These are phyloP conservation scores for Chrysanthemum makinoi DNA, from an alignment of 129 eudicot genomes.

Conservation along the genomic window DNA sequence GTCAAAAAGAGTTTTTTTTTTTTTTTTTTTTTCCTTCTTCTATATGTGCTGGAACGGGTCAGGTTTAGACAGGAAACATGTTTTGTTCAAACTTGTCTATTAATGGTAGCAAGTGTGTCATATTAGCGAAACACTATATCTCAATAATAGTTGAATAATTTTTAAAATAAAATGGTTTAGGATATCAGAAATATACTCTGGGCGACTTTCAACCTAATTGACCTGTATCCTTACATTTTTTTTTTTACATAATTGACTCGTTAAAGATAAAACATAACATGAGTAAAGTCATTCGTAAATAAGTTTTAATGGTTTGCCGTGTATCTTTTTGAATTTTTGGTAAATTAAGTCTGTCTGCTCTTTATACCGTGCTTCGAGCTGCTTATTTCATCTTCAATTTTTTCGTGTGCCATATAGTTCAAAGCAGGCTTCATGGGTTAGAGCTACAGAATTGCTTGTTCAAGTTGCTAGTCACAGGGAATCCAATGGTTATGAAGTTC, in stretches of 20 bases:
- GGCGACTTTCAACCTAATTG: constrained; percentile 9
- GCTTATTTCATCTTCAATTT: constrained; percentile 4
- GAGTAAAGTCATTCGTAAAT: not conserved
- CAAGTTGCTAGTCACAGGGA: constrained; percentile 95
- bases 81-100: too few relatives aligned
- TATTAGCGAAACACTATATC: too few relatives aligned
- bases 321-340: not conserved
- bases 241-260: not conserved
- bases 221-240: not conserved
- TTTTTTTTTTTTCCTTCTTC: too few relatives aligned
- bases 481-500: constrained; percentile 83
- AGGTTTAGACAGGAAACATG: too few relatives aligned
- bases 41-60: too few relatives aligned
- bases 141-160: too few relatives aligned
- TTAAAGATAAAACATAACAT: not conserved
- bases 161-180: not conserved
- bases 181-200: not conserved
- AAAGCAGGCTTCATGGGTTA: constrained; percentile 64
- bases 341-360: not conserved
- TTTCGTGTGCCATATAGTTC: constrained; percentile 46
- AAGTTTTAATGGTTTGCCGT: not conserved
- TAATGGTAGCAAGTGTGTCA: too few relatives aligned
- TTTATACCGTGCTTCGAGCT: not conserved
- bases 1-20: not conserved
- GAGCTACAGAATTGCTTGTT: constrained; percentile 77